Percentiles rank a stretch among this genome's conserved stretches.
Conservation (phyloP, 108 stramenopile genomes). For the Discostella stelligeroides region DNA sequence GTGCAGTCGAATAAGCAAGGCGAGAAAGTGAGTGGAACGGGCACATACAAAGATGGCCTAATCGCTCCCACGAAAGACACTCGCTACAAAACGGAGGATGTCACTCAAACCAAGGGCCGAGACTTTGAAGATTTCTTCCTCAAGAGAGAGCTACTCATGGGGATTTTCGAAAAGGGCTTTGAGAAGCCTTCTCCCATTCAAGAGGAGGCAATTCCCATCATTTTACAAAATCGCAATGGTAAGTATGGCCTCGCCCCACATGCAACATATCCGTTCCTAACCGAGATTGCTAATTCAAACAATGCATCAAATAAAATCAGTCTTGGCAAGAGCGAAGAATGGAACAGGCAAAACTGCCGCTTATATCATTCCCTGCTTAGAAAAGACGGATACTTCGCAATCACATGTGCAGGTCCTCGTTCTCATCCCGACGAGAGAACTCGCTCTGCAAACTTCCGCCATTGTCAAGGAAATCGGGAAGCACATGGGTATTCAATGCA, state of each 20-base stretch:
- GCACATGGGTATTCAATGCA: constrained; percentile 97
- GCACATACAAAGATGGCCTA: constrained; percentile 86
- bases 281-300: constrained; percentile 8
- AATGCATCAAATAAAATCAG: constrained; percentile 17
- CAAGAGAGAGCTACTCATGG: constrained; percentile 96
- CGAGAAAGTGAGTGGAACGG: constrained; percentile 64
- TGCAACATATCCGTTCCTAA: neutral
- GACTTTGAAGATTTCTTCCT: constrained; percentile 99
- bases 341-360: constrained; percentile 99
- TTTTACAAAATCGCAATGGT: constrained; percentile 91
- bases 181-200: constrained; percentile 98
- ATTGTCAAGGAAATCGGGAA: constrained; percentile 98
- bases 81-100: constrained; percentile 94
- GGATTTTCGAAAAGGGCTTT: constrained; percentile 99
- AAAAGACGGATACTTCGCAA: constrained; percentile 92
- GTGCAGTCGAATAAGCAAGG: constrained; percentile 35
- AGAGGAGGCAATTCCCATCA: constrained; percentile 98
- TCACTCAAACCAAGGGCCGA: constrained; percentile 94
- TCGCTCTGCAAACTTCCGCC: constrained; percentile 97
- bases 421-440: constrained; percentile 96
- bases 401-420: constrained; percentile 93
- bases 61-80: constrained; percentile 81
- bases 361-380: constrained; percentile 98
- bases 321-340: constrained; percentile 96
- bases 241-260: neutral